Conservation (phyloP, 768 basidiomycete genomes). For the Tephrocybe sp. region DNA sequence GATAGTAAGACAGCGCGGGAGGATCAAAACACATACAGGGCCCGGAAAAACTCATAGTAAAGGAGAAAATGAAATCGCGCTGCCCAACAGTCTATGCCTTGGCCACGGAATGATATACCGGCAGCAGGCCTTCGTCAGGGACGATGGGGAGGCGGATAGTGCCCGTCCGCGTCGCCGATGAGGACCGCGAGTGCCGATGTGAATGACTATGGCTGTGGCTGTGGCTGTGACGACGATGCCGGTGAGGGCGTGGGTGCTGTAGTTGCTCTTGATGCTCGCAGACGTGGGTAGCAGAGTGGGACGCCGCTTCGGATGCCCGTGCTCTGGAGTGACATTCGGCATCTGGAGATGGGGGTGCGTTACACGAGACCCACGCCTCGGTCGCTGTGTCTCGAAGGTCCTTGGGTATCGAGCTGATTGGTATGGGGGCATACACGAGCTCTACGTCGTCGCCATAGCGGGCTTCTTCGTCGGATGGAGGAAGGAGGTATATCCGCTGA, state of each 20-base stretch:
- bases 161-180: constrained; percentile 31
- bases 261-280: constrained; percentile 24
- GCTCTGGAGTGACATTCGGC: constrained; percentile 14
- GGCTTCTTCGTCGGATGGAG: constrained; percentile 23
- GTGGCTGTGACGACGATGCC: constrained; percentile 31
- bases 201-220: constrained; percentile 24
- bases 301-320: constrained; percentile 21
- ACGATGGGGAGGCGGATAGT: constrained; percentile 44
- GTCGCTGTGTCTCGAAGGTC: constrained; percentile 53
- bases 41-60: not conserved
- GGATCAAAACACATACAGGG: constrained; percentile 11
- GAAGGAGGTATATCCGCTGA: constrained; percentile 68
- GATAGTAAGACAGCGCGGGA: not conserved
- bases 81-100: constrained; percentile 12
- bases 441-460: constrained; percentile 24
- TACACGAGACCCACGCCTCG: constrained; percentile 64
- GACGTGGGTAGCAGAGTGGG: constrained; percentile 6
- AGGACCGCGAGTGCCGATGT: constrained; percentile 23
- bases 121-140: constrained; percentile 46
- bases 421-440: constrained; percentile 73
- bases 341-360: constrained; percentile 21
- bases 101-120: constrained; percentile 24
- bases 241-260: constrained; percentile 19
- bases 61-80: not conserved
- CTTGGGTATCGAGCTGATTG: constrained; percentile 52